phyloP scores from a whole-genome alignment of 805 yeast species.

The Kodamaea hsintzibuensis region DNA sequence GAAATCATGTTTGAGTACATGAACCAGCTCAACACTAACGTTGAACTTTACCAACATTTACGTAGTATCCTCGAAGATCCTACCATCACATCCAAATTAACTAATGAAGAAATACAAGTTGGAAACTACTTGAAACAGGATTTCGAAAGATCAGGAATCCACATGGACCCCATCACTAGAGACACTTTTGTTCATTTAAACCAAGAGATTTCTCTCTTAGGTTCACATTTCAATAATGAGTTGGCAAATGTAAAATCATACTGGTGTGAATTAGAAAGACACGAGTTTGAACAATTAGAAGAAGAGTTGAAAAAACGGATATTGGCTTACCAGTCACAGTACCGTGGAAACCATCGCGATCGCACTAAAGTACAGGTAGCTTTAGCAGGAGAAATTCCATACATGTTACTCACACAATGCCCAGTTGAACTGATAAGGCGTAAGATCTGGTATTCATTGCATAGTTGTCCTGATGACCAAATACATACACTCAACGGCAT shows the following conservation, averaged over 20 bases:
- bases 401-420: conserved; percentile 60
- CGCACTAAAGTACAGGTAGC: conserved; percentile 27
- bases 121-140: conserved; percentile 80
- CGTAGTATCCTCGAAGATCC: conserved; percentile 51
- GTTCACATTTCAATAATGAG: conserved; percentile 70
- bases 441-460: conserved; percentile 72
- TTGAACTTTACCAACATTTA: conserved; percentile 63
- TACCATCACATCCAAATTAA: conserved; percentile 34
- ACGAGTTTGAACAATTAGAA: conserved; percentile 31
- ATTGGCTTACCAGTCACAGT: conserved; percentile 24
- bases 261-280: conserved; percentile 37
- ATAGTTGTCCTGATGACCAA: conserved; percentile 65
- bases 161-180: conserved; percentile 66
- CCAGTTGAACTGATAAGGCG: conserved; percentile 57
- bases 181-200: conserved; percentile 74
- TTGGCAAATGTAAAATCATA: conserved; percentile 34
- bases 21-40: conserved; percentile 88
- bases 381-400: conserved; percentile 61
- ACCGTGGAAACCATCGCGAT: conserved; percentile 12
- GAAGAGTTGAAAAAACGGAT: conserved; percentile 26
- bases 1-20: conserved; percentile 88
- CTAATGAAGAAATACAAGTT: conserved; percentile 77
- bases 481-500: conserved; percentile 58
- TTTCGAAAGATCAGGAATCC: conserved; percentile 87
- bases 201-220: conserved; percentile 75